Percentiles rank a stretch among this genome's conserved stretches.
phyloP scores from a whole-genome alignment of 306 rosid genomes.

The Rosa multiflora region DNA sequence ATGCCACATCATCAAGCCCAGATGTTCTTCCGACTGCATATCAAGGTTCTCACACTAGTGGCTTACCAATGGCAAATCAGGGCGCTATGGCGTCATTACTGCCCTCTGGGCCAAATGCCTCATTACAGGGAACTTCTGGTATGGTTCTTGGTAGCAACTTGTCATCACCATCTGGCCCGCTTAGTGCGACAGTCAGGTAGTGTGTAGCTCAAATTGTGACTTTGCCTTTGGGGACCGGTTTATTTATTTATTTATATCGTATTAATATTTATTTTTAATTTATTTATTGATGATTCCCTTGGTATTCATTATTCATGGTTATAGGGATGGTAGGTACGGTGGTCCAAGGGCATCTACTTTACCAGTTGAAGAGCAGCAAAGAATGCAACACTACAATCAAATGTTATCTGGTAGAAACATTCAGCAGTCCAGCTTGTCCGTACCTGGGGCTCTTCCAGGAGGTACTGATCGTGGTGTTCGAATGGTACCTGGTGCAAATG shows the following conservation, averaged over 20 bases:
- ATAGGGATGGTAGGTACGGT: slow-evolving; percentile 75
- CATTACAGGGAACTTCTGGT: slow-evolving; percentile 75
- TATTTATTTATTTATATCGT: not conserved
- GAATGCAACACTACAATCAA: slow-evolving; percentile 81
- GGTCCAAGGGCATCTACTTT: slow-evolving; percentile 65
- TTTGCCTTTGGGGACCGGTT: not conserved
- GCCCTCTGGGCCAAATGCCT: slow-evolving; percentile 69
- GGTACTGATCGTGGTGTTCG: slow-evolving; percentile 93
- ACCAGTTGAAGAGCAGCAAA: slow-evolving; percentile 92
- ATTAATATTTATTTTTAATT: not conserved
- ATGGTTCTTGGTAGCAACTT: slow-evolving; percentile 60
- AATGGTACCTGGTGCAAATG: slow-evolving; percentile 78
- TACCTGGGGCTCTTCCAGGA: slow-evolving; percentile 68
- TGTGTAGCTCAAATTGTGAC: slow-evolving; percentile 18
- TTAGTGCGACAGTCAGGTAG: slow-evolving; percentile 63
- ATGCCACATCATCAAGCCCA: slow-evolving; percentile 58
- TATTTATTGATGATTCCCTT: not conserved
- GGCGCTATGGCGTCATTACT: slow-evolving; percentile 54
- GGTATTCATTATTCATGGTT: slow-evolving; percentile 1
- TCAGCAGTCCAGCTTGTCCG: slow-evolving; percentile 67
- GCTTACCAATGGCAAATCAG: slow-evolving; percentile 70
- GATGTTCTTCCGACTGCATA: slow-evolving; percentile 62
- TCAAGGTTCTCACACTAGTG: slow-evolving; percentile 74
- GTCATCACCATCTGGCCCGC: slow-evolving; percentile 59
- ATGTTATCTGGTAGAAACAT: slow-evolving; percentile 67